Evolutionary conservation across 352 stramenopile species (phyloP), one percentile per base, ranked within the genome.

Genomic region (Pythium vanterpoolii): DNA sequence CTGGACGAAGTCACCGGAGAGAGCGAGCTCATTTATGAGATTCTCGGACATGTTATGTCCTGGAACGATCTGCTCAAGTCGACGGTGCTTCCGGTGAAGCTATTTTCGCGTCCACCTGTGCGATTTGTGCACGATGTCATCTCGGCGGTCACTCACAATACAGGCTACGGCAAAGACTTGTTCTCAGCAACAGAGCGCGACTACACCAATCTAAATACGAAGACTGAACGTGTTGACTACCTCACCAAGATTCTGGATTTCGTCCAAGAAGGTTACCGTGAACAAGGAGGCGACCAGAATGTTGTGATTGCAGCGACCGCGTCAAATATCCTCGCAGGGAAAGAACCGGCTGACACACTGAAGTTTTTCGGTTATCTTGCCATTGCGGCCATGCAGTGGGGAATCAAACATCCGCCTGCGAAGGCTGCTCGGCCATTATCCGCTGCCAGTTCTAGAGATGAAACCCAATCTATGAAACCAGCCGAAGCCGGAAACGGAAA

Each of bases 41-140:
- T 90, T 18, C 43, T 93, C 10, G 56, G 66, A 21, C 60, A 87
- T 31, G 72, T 86, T 13, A 90, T 95, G 73, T 95, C 85, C 1
- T 95, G 85, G 83, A 60, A 79, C 27, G 76, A 90, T 54, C 40
- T 95, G 21, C 53, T 95, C 1, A 93, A 93, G 57, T 89, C 83
- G 5, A 70, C 66, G 14, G 61, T 81, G 7, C 53, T 93, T 0
- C 83, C 85, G 5, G 65, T 64, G 3, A 95, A 95, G 48, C 62
- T 95, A 1, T 93, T 93, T 64, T 68, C 69, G 10, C 72, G 83
- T 6, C 85, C 83, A n/a, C 83, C 85, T 0, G 79, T 95, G 47
- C 79, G 85, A 13, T 95, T 95, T 40, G 50, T 95, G 1, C 85
- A 93, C 51, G 85, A 95, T 53, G 56, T 93, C 19, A 83, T 92